phyloP scores from a whole-genome alignment of 2,329 filamentous ascomycete species.

The Sporothrix humicola region DNA sequence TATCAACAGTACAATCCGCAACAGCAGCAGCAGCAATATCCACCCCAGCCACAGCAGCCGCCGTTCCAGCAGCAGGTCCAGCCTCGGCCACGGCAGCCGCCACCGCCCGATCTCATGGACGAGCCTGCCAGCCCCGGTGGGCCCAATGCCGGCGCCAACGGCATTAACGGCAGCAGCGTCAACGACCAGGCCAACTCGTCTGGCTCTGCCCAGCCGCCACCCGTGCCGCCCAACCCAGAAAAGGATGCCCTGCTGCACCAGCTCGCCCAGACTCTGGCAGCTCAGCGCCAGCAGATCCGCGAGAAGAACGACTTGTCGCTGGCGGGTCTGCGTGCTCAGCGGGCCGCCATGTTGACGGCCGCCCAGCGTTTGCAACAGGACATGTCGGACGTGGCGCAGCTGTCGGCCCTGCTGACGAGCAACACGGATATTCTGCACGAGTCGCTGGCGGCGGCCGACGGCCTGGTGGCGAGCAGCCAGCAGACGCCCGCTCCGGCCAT shows the following conservation, averaged over 20 bases:
- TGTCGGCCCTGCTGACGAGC: conserved; percentile 72
- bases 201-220: conserved; percentile 63
- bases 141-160: background rate
- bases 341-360: conserved; percentile 73
- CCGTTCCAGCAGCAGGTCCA: conserved; percentile 42
- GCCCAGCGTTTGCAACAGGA: conserved; percentile 75
- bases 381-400: conserved; percentile 69
- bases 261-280: conserved; percentile 71
- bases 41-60: conserved; percentile 34
- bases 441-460: conserved; percentile 78
- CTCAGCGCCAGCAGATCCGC: conserved; percentile 71
- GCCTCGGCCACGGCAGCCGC: conserved; percentile 49
- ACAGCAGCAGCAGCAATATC: conserved; percentile 31
- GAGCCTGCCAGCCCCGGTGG: conserved; percentile 50
- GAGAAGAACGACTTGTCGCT: conserved; percentile 76
- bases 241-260: conserved; percentile 85
- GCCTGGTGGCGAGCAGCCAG: conserved; percentile 74
- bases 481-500: conserved; percentile 74
- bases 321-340: conserved; percentile 77
- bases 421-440: conserved; percentile 82
- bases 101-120: conserved; percentile 61
- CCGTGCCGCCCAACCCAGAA: conserved; percentile 93
- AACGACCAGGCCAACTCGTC: conserved; percentile 46
- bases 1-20: conserved; percentile 42
- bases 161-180: too few relatives aligned